Base-by-base conservation (phyloP, 2,329 filamentous ascomycete genomes). In the Neonectria ditissima region DNA sequence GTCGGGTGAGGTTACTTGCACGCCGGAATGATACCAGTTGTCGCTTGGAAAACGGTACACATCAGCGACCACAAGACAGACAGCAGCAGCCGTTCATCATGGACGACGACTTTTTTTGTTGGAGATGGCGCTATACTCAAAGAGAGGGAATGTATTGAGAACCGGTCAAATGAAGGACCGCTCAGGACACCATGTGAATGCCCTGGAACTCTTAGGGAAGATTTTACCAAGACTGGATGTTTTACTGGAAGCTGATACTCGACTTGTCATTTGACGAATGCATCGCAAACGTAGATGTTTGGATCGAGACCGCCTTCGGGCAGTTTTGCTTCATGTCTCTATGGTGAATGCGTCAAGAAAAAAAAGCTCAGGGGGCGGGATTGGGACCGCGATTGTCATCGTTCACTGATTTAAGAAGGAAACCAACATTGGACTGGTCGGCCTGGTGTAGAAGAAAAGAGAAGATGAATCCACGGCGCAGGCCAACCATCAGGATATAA, bases 41-140 rank as follows among this genome's bases (percentile, higher is more conserved):
- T 50, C 47, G 47, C 47, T 50, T 50, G 47, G 47, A 50, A 32
- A n/a, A 32, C 47, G 47, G 47, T 32, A 50, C 47, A 50, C n/a
- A 50, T 7, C 3, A 50, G 26, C 47, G 28, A 50, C 28, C 26
- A 20, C 26, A 14, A 48, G 14, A 50, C 28, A 50, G n/a, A 50
- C 11, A 50, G 8, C 37, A 20, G 3, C 37, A 50, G 10, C 26
- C 16, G n/a, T 32, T 9, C 11, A 7, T 34, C 18, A 50, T 50
- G n/a, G n/a, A 32, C 9, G 11, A 50, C 30, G n/a, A 32, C 28
- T 20, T 16, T 9, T 9, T 32, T 10, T 32, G 47, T 50, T 30
- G 28, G 10, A 20, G 30, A 32, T 34, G 47, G 32, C 47, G 8
- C 26, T 10, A 22, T 9, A 18, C 6, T 28, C 18, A 28, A 50